phyloP scores from a whole-genome alignment of 2,329 filamentous ascomycete species.

The Dothideomycetidae sp. region DNA sequence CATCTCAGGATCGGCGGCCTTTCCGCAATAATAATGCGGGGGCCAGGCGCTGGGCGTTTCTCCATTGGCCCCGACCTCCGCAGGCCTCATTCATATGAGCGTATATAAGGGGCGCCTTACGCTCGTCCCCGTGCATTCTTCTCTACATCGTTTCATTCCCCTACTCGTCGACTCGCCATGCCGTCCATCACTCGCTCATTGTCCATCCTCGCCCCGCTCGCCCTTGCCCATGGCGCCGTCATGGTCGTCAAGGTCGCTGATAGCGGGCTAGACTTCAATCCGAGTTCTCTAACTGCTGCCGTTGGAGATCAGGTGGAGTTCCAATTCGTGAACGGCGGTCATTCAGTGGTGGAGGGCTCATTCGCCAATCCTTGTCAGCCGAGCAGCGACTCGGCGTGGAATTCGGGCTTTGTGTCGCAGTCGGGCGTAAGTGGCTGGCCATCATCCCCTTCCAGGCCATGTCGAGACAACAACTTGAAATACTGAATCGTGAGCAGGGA shows the following conservation, averaged over 20 bases:
- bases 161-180: no score
- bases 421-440: slow-evolving; percentile 1
- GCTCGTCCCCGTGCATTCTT: no score
- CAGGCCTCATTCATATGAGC: no score
- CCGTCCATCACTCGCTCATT: neutral
- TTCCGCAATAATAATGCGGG: no score
- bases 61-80: no score
- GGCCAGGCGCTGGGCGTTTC: no score
- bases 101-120: no score
- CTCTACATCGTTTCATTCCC: no score
- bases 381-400: slow-evolving; percentile 17
- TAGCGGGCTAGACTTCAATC: slow-evolving; percentile 23
- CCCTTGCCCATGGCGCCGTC: neutral
- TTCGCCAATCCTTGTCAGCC: slow-evolving; percentile 29
- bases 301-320: slow-evolving; percentile 30
- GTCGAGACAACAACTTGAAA: no score
- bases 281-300: slow-evolving; percentile 24
- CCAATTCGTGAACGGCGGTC: slow-evolving; percentile 28
- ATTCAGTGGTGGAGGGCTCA: slow-evolving; percentile 28
- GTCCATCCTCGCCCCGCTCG: neutral
- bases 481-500: slow-evolving; percentile 10
- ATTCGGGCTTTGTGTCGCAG: slow-evolving; percentile 13
- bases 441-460: no score
- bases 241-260: slow-evolving; percentile 25
- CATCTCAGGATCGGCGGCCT: no score